Base-by-base conservation (phyloP, 768 basidiomycete genomes). In the Boletus subparvulus region DNA sequence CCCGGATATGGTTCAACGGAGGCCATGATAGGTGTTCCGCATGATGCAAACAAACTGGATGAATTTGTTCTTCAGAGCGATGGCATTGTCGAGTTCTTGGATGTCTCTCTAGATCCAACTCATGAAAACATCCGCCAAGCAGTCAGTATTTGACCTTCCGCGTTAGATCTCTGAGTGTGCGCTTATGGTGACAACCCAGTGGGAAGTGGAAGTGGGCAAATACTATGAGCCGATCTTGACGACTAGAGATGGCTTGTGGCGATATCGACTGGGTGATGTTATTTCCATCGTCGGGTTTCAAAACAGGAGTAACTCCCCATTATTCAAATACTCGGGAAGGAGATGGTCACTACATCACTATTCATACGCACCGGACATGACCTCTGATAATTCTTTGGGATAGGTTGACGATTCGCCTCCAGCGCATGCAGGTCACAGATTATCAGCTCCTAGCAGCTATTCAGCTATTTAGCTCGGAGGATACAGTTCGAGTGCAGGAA, bases 221-320 rank as follows among this genome's bases (percentile, higher is more conserved):
- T 39, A 36, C 3, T 68, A 68, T 49, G 66, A 67, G 21, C 40
- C 56, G 3, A 37, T 67, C 17, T 12, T 65, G 42, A 67, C 63
- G 11, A 67, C 61, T 12, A 56, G 45, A 19, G 56, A 61, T 19
- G 66, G 66, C 3, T 55, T 67, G 39, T 68, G 66, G 66, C 61
- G 63, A 19, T 65, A 67, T 30, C 58, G 33, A 16, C 50, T 68
- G 4, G 63, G 66, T 3, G 63, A 67, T 32, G n/a, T 67, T 8
- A 10, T 67, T 11, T 36, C 24, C 4, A 47, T 67, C 13, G 28
- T 57, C 3, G 67, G 67, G n/a, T 68, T 66, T 39, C 46, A 57
- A 12, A 5, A 55, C 3, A 28, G 54, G 26, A 42, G 26, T 8
- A 45, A 47, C 9, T 26, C 42, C 1, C 66, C 63, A 0, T 17